Evolutionary conservation across 345 rosid species (phyloP), one percentile per base, ranked within the genome.

Genomic region (Anastatica hierochuntica): DNA sequence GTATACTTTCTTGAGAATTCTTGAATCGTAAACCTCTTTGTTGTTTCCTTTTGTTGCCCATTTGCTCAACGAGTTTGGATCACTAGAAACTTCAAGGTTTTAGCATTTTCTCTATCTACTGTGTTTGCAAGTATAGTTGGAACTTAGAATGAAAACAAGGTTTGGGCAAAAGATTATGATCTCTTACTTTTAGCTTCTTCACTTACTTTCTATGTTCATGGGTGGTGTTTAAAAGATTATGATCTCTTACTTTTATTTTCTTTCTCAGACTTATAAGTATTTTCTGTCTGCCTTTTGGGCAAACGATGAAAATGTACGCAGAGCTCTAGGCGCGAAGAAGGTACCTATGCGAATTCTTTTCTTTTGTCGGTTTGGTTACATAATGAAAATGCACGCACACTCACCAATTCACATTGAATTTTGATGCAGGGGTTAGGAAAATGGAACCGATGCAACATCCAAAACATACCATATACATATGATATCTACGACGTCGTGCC

Each of bases 31-130:
- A 5, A 21, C 24, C 24, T 2, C 18, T 15, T 20, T 6, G 10
- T 40, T 67, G 19, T 35, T 44, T 53, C 45, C 33, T 42, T 12
- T 35, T 20, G 7, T 6, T 84, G 98, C 63, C 98, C 98, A 17
- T 90, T 4, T 64, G 88, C 92, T 6, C 96, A 84, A 64, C 87
- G 98, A 23, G 96, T 69, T 49, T 87, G 98, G 98, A 87, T 90
- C 83, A 81, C 95, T 56, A 76, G 98, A 63, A 84, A 90, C 65
- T 57, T 65, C 56, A 87, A 87, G 96, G 95, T 84, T 21, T 21
- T n/a, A n/a, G n/a, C n/a, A n/a, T n/a, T n/a, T n/a, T n/a, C n/a
- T n/a, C n/a, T n/a, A n/a, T n/a, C n/a, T n/a, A n/a, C n/a, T n/a
- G n/a, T 36, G 6, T 30, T 30, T 30, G 2, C 10, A 30, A 41